A percentile compares a stretch with the other conserved stretches of the same genome.
phyloP scores from a whole-genome alignment of 805 yeast genomes.

The Candida methanosorbosa region DNA sequence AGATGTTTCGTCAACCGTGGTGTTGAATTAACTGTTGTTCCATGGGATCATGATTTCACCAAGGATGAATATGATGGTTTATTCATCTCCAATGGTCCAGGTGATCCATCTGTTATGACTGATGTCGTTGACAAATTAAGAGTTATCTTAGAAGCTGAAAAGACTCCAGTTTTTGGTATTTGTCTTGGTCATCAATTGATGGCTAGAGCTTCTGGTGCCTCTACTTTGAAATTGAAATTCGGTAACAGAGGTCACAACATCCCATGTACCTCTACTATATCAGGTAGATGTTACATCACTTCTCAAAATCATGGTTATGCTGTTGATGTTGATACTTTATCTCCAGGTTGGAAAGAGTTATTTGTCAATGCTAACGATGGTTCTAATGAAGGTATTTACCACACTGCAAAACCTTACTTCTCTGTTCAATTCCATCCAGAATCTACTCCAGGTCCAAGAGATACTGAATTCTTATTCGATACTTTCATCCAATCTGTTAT shows the following conservation, averaged over 20 bases:
- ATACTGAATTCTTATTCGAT: slow-evolving; percentile 94
- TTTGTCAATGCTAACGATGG: slow-evolving; percentile 95
- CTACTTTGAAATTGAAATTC: slow-evolving; percentile 85
- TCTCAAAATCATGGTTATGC: slow-evolving; percentile 99
- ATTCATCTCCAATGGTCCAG: slow-evolving; percentile 97
- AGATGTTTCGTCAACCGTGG: slow-evolving; percentile 96
- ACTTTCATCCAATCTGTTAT: slow-evolving; percentile 78
- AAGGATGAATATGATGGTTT: slow-evolving; percentile 86
- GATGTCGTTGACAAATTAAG: slow-evolving; percentile 55
- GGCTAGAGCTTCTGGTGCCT: slow-evolving; percentile 92
- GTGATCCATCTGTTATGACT: slow-evolving; percentile 89
- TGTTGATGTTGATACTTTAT: slow-evolving; percentile 72
- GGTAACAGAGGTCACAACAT: slow-evolving; percentile 99
- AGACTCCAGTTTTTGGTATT: slow-evolving; percentile 91
- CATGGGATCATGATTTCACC: slow-evolving; percentile 86
- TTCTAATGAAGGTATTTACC: slow-evolving; percentile 97
- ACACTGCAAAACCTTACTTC: slow-evolving; percentile 79
- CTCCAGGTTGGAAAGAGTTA: slow-evolving; percentile 83
- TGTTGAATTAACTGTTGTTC: slow-evolving; percentile 91
- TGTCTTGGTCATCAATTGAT: slow-evolving; percentile 96
- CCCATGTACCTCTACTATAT: slow-evolving; percentile 83
- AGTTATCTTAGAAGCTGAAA: slow-evolving; percentile 49
- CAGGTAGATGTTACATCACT: slow-evolving; percentile 95
- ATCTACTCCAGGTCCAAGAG: slow-evolving; percentile 98
- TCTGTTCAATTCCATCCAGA: slow-evolving; percentile 99